Base-by-base conservation (phyloP, 1,139 yeast species). In the Debaryomycetaceae sp. region DNA sequence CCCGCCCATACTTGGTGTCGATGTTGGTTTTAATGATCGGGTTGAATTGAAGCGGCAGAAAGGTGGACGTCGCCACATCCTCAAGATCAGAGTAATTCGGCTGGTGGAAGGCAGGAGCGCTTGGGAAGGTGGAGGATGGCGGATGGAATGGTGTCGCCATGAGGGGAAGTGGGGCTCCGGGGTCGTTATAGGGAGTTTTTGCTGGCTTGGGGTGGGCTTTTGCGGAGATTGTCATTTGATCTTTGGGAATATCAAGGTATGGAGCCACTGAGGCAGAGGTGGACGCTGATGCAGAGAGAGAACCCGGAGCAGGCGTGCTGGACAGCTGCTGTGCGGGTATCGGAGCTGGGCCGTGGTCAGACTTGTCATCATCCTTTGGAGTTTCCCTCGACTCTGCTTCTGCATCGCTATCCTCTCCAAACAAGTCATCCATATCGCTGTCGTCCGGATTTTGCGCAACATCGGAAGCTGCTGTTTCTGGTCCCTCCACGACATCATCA, bases 1-100 rank as follows among this genome's bases (percentile, higher is more conserved):
- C 96, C 44, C 74, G 73, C 5, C 84, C 82, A 45, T 86, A 86
- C 46, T 86, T 86, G 34, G 83, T 78, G 50, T 86, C 95, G 17
- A 86, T 79, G 38, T 75, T 78, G 31, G 76, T 74, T 39, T 78
- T 78, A 31, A 85, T 84, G 21, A 79, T 71, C 0, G 95, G 93
- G 44, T 84, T 83, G 56, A 86, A 86, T 26, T 72, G 68, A 21
- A 86, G 63, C 0, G 95, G 95, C 0, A 95, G 84, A 51, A 84
- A 86, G 1, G 79, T 74, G 24, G 91, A 82, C 38, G 56, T 27
- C 13, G 26, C 36, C 9, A 15, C 23, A 3, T 25, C 34, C 14
- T 20, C 31, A 17, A 18, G 30, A 14, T 4, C 21, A 12, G 10
- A 19, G 25, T 34, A 24, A 24, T n/a, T n/a, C 27, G 5, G 27